Evolutionary conservation across 2,329 filamentous ascomycete genomes (phyloP).

Genomic region (Harringtonia lauricola): DNA sequence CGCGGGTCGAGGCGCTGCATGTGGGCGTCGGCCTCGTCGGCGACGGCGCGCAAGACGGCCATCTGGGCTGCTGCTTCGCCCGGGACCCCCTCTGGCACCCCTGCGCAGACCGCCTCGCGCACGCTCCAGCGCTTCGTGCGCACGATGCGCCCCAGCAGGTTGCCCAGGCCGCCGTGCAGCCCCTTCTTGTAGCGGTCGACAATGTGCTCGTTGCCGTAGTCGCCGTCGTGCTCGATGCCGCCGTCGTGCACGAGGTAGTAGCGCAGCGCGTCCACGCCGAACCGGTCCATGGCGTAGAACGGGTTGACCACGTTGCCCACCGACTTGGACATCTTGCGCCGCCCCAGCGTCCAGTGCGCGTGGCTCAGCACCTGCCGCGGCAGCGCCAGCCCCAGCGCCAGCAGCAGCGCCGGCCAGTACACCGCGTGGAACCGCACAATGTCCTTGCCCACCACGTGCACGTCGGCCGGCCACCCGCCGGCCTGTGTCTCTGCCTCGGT

Average conservation of each 20-base stretch:
- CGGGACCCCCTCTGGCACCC: constrained; percentile 6
- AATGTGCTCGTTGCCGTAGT: constrained; percentile 74
- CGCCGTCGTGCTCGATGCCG: constrained; percentile 63
- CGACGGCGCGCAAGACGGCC: constrained; percentile 16
- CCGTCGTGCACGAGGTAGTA: constrained; percentile 81
- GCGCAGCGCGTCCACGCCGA: constrained; percentile 76
- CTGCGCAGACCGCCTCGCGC: constrained; percentile 36
- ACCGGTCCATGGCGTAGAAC: constrained; percentile 80
- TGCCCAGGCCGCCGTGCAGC: constrained; percentile 69
- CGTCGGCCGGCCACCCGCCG: constrained; percentile 77
- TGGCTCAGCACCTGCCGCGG: constrained; percentile 78
- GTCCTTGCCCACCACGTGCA: constrained; percentile 92
- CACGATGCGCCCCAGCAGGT: constrained; percentile 62
- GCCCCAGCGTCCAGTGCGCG: constrained; percentile 89
- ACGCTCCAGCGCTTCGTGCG: constrained; percentile 61
- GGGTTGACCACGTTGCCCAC: constrained; percentile 92
- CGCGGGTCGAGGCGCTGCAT: constrained; percentile 57
- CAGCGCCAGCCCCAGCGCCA: constrained; percentile 71
- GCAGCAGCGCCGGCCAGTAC: constrained; percentile 94
- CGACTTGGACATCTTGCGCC: constrained; percentile 93
- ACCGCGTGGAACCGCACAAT: constrained; percentile 94
- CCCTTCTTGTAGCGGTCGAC: constrained; percentile 68
- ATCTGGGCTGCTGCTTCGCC: background rate
- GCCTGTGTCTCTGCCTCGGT: constrained; percentile 24
- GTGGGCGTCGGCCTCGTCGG: constrained; percentile 30